These are phyloP conservation scores for Podospora bellae-mahoneyi DNA, from an alignment of 495 filamentous ascomycete genomes.

Conservation along the genomic window DNA sequence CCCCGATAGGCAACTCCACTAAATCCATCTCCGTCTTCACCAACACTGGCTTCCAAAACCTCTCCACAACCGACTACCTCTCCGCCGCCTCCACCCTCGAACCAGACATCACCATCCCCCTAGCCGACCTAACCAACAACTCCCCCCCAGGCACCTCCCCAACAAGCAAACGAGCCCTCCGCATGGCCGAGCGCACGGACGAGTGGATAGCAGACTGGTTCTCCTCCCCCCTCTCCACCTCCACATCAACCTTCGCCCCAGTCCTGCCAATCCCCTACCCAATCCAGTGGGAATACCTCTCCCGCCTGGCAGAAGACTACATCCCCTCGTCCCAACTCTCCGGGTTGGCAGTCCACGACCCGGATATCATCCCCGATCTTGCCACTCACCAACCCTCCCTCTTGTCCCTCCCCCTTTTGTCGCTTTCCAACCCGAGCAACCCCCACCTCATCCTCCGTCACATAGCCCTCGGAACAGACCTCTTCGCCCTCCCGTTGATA, in stretches of 20 bases:
- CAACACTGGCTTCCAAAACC: constrained; percentile 71
- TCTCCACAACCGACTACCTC: constrained; percentile 66
- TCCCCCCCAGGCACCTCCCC: constrained; percentile 42
- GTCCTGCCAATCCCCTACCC: constrained; percentile 71
- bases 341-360: constrained; percentile 80
- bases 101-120: constrained; percentile 77
- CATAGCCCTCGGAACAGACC: constrained; percentile 70
- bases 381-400: constrained; percentile 49
- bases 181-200: constrained; percentile 83
- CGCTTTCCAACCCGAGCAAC: constrained; percentile 59
- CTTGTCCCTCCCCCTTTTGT: constrained; percentile 64
- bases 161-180: constrained; percentile 65
- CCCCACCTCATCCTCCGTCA: constrained; percentile 75
- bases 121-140: constrained; percentile 70
- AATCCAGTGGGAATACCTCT: constrained; percentile 72
- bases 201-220: constrained; percentile 76
- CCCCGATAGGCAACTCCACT: constrained; percentile 69
- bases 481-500: constrained; percentile 74
- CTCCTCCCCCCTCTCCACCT: constrained; percentile 38
- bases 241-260: constrained; percentile 67
- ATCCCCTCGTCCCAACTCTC: constrained; percentile 50
- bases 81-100: constrained; percentile 56
- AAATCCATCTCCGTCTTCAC: constrained; percentile 73
- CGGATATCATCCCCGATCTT: constrained; percentile 63
- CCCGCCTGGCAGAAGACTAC: constrained; percentile 55